Evolutionary conservation across 1,284 basidiomycete species (phyloP), one percentile per base, ranked within the genome.

Genomic region (Trichosporon faecale): DNA sequence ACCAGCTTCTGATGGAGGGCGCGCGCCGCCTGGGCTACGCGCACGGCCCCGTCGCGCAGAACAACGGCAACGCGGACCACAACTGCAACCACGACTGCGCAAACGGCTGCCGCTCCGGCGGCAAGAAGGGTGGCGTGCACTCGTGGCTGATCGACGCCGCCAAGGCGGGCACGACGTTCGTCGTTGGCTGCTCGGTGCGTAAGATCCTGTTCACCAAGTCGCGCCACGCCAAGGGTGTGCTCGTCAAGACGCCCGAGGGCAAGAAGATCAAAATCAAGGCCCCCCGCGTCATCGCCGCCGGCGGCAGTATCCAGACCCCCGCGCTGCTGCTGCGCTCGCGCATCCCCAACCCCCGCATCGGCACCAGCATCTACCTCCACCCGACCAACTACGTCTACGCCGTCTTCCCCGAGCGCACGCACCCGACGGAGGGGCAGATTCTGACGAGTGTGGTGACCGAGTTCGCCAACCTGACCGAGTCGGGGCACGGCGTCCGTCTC

Each of bases 391-490:
- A 81, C 65, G 80, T 86, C 12, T 82, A 82, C 18, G 85, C 82
- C 52, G 79, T 79, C 72, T 86, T 84, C 74, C 78, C 82, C 66
- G 78, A 83, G 72, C 75, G 76, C 40, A 78, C 86, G 67, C 77
- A 82, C 63, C 82, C 85, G 0, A 85, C 84, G 82, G 80, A 85
- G 55, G 85, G 85, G 8, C 76, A 81, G 25, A 79, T 85, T 74
- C 80, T 86, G 69, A 86, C 85, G 35, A 79, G 83, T 44, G 85
- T 85, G 29, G 78, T 76, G 74, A 75, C 71, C 72, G 80, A 79
- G 46, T 76, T 73, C 40, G 78, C 80, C 64, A 82, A 84, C 73
- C 73, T 72, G 49, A 77, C 80, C n/a, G 78, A 79, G 0, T 73
- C 73, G 1, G 78, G 79, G 23, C 78, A 81, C 70, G 82, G 85